Percentiles rank a stretch among this genome's conserved stretches.
phyloP scores from a whole-genome alignment of 148 eudicot genomes.

The Polygonum maritimum region DNA sequence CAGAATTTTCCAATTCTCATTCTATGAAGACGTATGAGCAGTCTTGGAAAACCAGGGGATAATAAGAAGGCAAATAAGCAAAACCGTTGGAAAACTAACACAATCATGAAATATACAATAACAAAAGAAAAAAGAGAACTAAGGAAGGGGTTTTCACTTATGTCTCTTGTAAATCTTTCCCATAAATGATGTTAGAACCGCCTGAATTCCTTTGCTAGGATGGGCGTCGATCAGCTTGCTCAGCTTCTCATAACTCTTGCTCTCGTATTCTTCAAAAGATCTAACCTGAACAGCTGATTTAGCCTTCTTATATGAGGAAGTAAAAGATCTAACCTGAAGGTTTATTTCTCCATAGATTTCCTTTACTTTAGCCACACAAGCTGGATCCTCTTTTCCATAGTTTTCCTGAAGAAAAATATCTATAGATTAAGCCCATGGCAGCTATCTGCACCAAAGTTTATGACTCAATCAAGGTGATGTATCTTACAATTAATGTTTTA shows the following conservation, averaged over 20 bases:
- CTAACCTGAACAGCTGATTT: neutral
- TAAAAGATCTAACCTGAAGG: slow-evolving; percentile 40
- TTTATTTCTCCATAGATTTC: slow-evolving; percentile 58
- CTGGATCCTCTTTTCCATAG: slow-evolving; percentile 71
- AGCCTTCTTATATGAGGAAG: neutral
- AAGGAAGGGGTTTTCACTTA: slow-evolving; percentile 27
- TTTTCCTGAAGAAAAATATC: slow-evolving; percentile 45
- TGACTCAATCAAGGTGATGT: neutral
- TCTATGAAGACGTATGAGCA: neutral
- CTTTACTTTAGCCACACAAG: slow-evolving; percentile 71
- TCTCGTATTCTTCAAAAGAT: slow-evolving; percentile 66
- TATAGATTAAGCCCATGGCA: neutral
- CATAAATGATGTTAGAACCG: slow-evolving; percentile 75
- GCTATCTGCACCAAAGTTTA: neutral
- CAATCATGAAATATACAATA: neutral
- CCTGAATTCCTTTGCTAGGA: slow-evolving; percentile 75
- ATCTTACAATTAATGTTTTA: slow-evolving; percentile 45
- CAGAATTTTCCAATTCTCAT: too few relatives aligned
- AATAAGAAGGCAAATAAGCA: neutral
- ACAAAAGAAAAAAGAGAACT: neutral
- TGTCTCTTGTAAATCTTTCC: slow-evolving; percentile 87
- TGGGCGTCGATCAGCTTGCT: slow-evolving; percentile 60
- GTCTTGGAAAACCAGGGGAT: neutral
- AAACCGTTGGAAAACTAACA: neutral
- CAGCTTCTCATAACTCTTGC: slow-evolving; percentile 54